Base-by-base conservation (phyloP, 495 filamentous ascomycete species). In the Umbilicaria muhlenbergii region DNA sequence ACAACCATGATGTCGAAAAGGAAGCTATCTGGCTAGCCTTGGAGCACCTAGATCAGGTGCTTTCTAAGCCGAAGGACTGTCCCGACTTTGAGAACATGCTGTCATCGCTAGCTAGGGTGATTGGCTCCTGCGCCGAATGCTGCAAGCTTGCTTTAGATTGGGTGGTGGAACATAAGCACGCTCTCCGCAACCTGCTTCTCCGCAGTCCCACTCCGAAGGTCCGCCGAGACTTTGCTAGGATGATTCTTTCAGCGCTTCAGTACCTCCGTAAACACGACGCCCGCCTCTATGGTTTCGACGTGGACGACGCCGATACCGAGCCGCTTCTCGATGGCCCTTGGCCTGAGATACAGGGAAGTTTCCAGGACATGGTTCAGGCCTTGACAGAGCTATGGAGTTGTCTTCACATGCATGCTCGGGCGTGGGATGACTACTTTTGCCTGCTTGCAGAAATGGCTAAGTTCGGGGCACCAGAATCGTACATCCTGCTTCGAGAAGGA, bases 361-460 rank as follows among this genome's bases (percentile, higher is more conserved):
- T 87, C 41, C 64, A 70, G 24, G 52, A 60, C 19, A 55, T 91
- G 43, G 73, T 80, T 46, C 57, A 57, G 3, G 63, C 58, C 13
- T 50, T 80, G 8, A 59, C 59, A 34, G 68, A 71, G 11, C 45
- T 76, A 5, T 80, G 72, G 72, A 49, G 67, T 3, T 55, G 54
- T 8, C 54, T 82, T 24, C 75, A 83, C 44, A 56, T 60, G 2
- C 63, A 68, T 18, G 55, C 71, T 16, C 75, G 81, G 28, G 69
- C 77, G 8, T 93, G 86, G 86, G 73, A 77, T 34, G 86, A 93
- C 52, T 87, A 82, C 36, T 91, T 91, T 51, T 75, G 74, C 19
- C 68, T 83, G 31, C 63, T 88, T 47, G 51, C 68, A 21, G 60
- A 66, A 13, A 74, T 88, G 48, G 73, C 73, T 17, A 65, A 59